A percentile compares a stretch with the other conserved stretches of the same genome.
phyloP scores from a whole-genome alignment of 2,329 filamentous ascomycete species.

The Clarireedia paspali region DNA sequence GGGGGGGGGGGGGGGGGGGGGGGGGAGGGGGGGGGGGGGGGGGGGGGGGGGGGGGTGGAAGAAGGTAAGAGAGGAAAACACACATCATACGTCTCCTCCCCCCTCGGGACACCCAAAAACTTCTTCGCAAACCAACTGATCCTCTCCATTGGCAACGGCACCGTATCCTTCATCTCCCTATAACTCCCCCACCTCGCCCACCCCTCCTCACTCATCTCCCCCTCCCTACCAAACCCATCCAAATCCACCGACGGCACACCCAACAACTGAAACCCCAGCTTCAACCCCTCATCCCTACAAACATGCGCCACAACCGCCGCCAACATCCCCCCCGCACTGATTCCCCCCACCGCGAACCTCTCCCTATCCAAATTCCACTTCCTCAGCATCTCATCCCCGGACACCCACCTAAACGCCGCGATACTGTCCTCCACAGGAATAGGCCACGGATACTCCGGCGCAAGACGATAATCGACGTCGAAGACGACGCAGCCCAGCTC shows the following conservation, averaged over 20 bases:
- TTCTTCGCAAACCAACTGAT: conserved; percentile 16
- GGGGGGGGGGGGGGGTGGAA: no score
- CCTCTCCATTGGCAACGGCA: conserved; percentile 12
- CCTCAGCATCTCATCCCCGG: conserved; percentile 13
- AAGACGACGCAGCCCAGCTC: conserved; percentile 34
- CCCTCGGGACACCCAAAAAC: conserved; percentile 13
- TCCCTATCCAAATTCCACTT: conserved; percentile 15
- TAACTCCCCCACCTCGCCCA: conserved; percentile 15
- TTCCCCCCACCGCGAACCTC: conserved; percentile 16
- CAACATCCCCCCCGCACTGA: conserved; percentile 17
- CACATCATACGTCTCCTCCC: neutral
- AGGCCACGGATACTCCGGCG: conserved; percentile 39
- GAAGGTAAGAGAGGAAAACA: neutral
- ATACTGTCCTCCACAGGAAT: conserved; percentile 36
- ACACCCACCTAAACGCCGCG: conserved; percentile 37
- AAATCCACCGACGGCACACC: conserved; percentile 15
- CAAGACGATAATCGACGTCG: conserved; percentile 37
- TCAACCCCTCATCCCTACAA: conserved; percentile 14
- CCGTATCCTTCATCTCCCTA: conserved; percentile 12
- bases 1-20: no score
- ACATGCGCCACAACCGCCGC: conserved; percentile 15
- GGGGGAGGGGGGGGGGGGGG: no score
- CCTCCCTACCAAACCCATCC: conserved; percentile 9
- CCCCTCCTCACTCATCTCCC: conserved; percentile 2
- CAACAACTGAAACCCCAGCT: conserved; percentile 17